Base-by-base conservation (phyloP, 2,329 filamentous ascomycete genomes). In the Fusarium zealandicum region DNA sequence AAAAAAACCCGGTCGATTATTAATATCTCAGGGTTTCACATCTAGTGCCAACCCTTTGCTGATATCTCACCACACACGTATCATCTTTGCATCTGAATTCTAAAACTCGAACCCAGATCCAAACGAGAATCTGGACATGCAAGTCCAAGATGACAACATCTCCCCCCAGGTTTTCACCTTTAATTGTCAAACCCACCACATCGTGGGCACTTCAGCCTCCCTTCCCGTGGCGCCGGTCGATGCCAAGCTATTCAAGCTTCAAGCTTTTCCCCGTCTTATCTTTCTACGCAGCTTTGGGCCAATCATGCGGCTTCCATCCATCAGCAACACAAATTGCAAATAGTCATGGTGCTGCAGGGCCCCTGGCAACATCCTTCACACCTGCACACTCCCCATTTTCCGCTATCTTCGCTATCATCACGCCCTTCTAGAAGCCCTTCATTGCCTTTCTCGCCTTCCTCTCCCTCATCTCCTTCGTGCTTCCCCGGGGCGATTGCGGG, bases 321-420 rank as follows among this genome's bases (percentile, higher is more conserved):
- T 48, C 52, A 51, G 43, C 33, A 59, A 63, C 47, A 66, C 64
- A 66, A 63, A 65, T 66, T 42, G 38, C 54, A 64, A 53, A 61
- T 65, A 46, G 62, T 65, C 64, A 63, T 63, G 56, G 46, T 36
- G 14, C 16, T 42, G 31, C 42, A 16, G 35, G 20, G 20, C 35
- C 41, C 28, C 41, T 33, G 50, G 27, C 44, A 42, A 17, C 37
- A n/a, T 33, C 10, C 41, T 42, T 25, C 40, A 32, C 38, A 54
- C 41, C 38, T 22, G 13, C 32, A 38, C 54, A 57, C 59, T 22
- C 53, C 59, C 51, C 38, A 9, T 41, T 17, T 18, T 17, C 43
- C 40, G 13, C 49, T 49, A 63, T 57, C 59, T 63, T 55, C 61
- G 22, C 42, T 57, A 61, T 36, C 25, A 12, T 60, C 56, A 60